Evolutionary conservation across 805 yeast genomes (phyloP), one percentile per base, ranked within the genome.

Genomic region (Zygosaccharomyces bisporus): DNA sequence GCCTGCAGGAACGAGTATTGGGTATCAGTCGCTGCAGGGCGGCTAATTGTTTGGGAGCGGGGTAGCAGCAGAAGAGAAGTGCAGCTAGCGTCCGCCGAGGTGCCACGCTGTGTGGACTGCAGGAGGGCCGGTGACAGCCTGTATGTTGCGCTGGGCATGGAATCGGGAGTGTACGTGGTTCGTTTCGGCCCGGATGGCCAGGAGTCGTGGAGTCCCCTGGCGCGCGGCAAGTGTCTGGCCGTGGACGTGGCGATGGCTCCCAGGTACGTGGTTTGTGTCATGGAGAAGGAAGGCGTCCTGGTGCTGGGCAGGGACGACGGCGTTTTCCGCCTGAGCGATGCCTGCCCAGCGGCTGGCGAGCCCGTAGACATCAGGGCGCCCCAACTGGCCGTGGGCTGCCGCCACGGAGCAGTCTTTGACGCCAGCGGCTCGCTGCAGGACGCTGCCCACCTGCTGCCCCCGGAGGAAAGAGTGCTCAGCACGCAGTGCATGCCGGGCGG

Each of bases 161-260:
- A 25, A n/a, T 7, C 4, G 10, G 30, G 30, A 4, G 30, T 25
- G n/a, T n/a, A 10, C 5, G 10, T 25, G 5, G 30, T 25, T 7
- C 30, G n/a, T 12, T 25, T 25, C 10, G 30, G 5, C 10, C 30
- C n/a, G 7, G 30, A 25, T 10, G 30, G 30, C 13, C 14, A 17
- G n/a, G 25, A 20, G 16, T 2, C 16, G 16, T 24, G 37, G 19
- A 10, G 13, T 10, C 32, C 41, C 12, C 39, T 49, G 6, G 39
- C n/a, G 17, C 23, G 40, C 24, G 34, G 44, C 13, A 27, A 24
- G 12, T 44, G 41, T 14, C 42, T 32, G 8, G 30, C 34, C 9
- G 23, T 34, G 24, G 43, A 45, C 23, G 44, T 46, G 9, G 25
- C 43, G 20, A 39, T 39, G 12, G 45, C 45, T 6, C 49, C 49